A percentile compares a stretch with the other conserved stretches of the same genome.
phyloP scores from a whole-genome alignment of 2,329 filamentous ascomycete species.

The Elsinoe ampelina region DNA sequence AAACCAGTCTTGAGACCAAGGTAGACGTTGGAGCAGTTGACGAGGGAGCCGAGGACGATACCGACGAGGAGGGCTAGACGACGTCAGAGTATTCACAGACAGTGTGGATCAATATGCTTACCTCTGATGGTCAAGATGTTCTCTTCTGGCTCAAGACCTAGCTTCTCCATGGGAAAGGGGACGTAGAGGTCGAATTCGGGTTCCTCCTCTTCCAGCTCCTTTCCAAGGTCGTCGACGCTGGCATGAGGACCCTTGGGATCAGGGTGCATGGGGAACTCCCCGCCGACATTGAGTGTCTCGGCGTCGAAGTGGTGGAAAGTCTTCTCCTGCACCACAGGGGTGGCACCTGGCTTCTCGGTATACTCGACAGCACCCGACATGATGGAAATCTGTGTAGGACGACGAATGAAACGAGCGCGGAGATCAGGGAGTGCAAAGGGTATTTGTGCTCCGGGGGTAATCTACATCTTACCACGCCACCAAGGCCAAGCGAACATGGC shows the following conservation, averaged over 20 bases:
- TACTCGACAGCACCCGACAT: slow-evolving; percentile 4
- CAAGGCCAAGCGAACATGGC: background rate
- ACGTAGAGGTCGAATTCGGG: slow-evolving; percentile 5
- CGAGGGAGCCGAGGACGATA: slow-evolving; percentile 47
- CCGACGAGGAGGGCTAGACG: slow-evolving; percentile 44
- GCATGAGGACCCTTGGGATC: slow-evolving; percentile 7
- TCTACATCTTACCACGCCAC: slow-evolving; percentile 1
- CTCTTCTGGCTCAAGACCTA: background rate
- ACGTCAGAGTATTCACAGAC: background rate
- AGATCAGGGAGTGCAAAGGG: background rate
- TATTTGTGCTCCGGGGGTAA: background rate
- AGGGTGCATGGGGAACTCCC: slow-evolving; percentile 8
- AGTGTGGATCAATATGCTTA: background rate
- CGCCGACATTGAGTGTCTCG: slow-evolving; percentile 7
- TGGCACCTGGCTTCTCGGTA: background rate
- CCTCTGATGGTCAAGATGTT: slow-evolving; percentile 3
- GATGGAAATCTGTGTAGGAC: background rate
- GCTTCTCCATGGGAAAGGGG: slow-evolving; percentile 1
- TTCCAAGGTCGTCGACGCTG: slow-evolving; percentile 2
- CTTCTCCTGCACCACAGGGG: background rate
- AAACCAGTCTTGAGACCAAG: slow-evolving; percentile 42
- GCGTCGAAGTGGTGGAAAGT: slow-evolving; percentile 1
- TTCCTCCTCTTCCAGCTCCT: slow-evolving; percentile 5
- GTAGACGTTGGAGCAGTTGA: slow-evolving; percentile 55
- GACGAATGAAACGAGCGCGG: background rate